phyloP scores from a whole-genome alignment of 2,329 filamentous ascomycete genomes.

The Claviceps capensis region DNA sequence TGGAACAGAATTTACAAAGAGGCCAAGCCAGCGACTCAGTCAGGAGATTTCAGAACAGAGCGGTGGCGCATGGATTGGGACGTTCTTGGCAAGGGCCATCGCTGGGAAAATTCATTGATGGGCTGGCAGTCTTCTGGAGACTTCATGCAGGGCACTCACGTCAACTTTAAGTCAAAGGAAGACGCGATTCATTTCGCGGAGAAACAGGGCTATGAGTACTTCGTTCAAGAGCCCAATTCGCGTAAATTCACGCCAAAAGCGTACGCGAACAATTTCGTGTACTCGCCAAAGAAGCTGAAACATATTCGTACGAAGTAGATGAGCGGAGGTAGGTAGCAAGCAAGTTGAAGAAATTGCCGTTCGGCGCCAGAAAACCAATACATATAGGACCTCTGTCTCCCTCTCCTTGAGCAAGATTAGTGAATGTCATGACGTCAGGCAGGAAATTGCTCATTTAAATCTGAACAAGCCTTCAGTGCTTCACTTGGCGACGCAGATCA shows the following conservation, averaged over 20 bases:
- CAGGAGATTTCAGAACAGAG: slow-evolving; percentile 69
- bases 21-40: slow-evolving; percentile 90
- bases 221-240: slow-evolving; percentile 90
- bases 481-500: too few relatives aligned
- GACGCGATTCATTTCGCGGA: slow-evolving; percentile 91
- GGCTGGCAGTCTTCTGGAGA: slow-evolving; percentile 96
- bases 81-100: slow-evolving; percentile 75
- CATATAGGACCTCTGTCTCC: neutral
- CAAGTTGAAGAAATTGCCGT: neutral
- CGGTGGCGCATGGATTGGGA: slow-evolving; percentile 99
- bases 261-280: slow-evolving; percentile 93
- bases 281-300: slow-evolving; percentile 77
- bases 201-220: slow-evolving; percentile 99
- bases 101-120: slow-evolving; percentile 98
- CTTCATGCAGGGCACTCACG: slow-evolving; percentile 82
- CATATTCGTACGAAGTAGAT: slow-evolving; percentile 65
- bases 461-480: too few relatives aligned
- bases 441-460: neutral
- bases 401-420: neutral
- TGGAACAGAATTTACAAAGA: slow-evolving; percentile 71
- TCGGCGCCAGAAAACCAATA: neutral
- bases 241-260: slow-evolving; percentile 80
- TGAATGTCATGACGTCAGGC: neutral
- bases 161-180: slow-evolving; percentile 87
- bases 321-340: neutral